Conservation (phyloP, 75 land plant species). For the Larix kaempferi region DNA sequence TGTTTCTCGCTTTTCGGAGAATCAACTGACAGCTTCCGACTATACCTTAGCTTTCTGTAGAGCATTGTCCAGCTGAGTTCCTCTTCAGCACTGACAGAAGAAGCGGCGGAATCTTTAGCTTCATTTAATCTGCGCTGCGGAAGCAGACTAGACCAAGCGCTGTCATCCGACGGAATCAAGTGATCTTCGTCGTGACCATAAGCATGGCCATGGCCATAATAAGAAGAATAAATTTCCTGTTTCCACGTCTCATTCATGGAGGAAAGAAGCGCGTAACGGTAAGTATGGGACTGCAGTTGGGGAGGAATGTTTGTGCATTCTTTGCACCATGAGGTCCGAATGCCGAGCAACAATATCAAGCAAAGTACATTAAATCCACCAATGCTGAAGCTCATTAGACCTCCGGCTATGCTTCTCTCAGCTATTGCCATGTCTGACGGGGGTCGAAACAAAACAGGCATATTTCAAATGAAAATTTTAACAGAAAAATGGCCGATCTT, state of each 20-base stretch:
- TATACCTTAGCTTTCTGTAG: background rate
- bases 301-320: slow-evolving; percentile 73
- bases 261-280: slow-evolving; percentile 36
- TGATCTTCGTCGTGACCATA: slow-evolving; percentile 14
- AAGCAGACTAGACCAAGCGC: slow-evolving; percentile 27
- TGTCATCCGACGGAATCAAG: slow-evolving; percentile 39
- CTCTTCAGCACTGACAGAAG: background rate
- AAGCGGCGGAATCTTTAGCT: background rate
- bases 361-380: background rate
- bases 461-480: no score
- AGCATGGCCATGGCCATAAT: background rate
- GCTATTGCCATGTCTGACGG: no score
- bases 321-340: slow-evolving; percentile 16
- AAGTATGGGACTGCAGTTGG: slow-evolving; percentile 49
- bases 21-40: background rate
- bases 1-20: background rate
- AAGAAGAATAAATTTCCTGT: slow-evolving; percentile 24
- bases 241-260: slow-evolving; percentile 39
- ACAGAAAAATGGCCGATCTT: no score
- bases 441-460: no score
- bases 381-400: no score
- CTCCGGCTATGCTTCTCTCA: no score
- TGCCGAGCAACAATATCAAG: background rate
- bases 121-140: slow-evolving; percentile 4
- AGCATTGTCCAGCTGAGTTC: slow-evolving; percentile 1